These are phyloP conservation scores for Apiospora malaysiana DNA, from an alignment of 2,329 filamentous ascomycete species.

Conservation along the genomic window DNA sequence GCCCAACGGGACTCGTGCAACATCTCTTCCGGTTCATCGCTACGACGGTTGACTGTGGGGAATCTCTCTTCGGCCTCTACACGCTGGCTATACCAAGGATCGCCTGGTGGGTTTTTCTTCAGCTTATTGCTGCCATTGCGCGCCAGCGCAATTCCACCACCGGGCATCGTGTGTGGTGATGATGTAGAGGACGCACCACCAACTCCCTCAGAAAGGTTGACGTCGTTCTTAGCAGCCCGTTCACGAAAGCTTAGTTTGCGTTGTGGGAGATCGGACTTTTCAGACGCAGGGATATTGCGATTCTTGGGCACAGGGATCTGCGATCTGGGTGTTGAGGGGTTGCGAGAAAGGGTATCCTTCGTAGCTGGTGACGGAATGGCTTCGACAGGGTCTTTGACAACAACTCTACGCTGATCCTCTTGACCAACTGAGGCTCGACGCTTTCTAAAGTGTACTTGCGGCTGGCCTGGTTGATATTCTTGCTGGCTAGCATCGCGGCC, in stretches of 20 bases:
- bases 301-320: constrained; percentile 36
- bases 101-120: constrained; percentile 62
- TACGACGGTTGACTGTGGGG: constrained; percentile 25
- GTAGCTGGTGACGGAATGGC: constrained; percentile 8
- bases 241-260: constrained; percentile 68
- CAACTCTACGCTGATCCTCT: constrained; percentile 32
- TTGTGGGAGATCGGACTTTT: constrained; percentile 49
- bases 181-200: constrained; percentile 33
- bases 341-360: constrained; percentile 38
- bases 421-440: constrained; percentile 33
- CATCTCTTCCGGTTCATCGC: constrained; percentile 21
- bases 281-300: constrained; percentile 32
- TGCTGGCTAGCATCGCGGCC: constrained; percentile 28
- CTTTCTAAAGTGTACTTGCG: constrained; percentile 41
- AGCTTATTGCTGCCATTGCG: constrained; percentile 64
- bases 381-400: constrained; percentile 1
- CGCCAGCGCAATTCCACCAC: constrained; percentile 45
- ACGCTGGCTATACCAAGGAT: constrained; percentile 52
- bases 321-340: constrained; percentile 39
- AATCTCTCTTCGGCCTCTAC: constrained; percentile 50
- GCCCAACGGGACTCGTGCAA: background rate
- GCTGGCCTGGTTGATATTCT: constrained; percentile 26
- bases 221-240: constrained; percentile 54
- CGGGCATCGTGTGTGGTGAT: constrained; percentile 38
- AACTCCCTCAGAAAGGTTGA: constrained; percentile 41